These are phyloP conservation scores for Acer campestre DNA, from an alignment of 345 rosid species.

Conservation along the genomic window DNA sequence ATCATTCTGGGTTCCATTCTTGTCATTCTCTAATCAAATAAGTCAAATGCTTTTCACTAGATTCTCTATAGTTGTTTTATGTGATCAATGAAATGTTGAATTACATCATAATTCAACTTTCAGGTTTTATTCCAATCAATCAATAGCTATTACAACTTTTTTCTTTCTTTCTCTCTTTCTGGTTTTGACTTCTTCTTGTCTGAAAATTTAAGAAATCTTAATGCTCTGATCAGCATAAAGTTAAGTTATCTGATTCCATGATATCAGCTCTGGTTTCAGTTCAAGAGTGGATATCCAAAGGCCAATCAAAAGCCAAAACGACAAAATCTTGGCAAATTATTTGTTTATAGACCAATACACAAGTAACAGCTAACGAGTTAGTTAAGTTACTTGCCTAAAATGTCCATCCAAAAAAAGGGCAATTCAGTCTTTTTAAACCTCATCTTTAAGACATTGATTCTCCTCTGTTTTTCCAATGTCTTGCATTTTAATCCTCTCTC, in stretches of 20 bases:
- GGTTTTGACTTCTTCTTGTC: not conserved
- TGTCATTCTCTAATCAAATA: not conserved
- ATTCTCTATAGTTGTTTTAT: not conserved
- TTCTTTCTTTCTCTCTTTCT: no score
- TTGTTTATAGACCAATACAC: not conserved
- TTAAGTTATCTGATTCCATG: not conserved
- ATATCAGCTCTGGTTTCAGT: not conserved
- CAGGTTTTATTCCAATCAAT: not conserved
- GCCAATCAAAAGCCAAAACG: not conserved
- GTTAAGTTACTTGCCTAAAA: not conserved
- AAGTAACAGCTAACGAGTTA: not conserved
- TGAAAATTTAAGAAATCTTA: not conserved
- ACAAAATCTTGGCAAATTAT: not conserved
- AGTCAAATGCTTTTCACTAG: conserved; percentile 3
- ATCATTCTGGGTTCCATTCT: not conserved
- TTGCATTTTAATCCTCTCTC: not conserved
- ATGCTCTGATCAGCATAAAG: not conserved
- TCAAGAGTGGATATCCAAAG: not conserved
- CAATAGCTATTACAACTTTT: not conserved
- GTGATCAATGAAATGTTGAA: no score
- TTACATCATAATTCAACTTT: not conserved
- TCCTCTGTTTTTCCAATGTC: not conserved
- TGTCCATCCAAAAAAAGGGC: not conserved
- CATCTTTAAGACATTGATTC: not conserved
- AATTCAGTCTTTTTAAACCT: not conserved